phyloP scores from a whole-genome alignment of 2,329 filamentous ascomycete species.

The Thermothelomyces thermophilus region DNA sequence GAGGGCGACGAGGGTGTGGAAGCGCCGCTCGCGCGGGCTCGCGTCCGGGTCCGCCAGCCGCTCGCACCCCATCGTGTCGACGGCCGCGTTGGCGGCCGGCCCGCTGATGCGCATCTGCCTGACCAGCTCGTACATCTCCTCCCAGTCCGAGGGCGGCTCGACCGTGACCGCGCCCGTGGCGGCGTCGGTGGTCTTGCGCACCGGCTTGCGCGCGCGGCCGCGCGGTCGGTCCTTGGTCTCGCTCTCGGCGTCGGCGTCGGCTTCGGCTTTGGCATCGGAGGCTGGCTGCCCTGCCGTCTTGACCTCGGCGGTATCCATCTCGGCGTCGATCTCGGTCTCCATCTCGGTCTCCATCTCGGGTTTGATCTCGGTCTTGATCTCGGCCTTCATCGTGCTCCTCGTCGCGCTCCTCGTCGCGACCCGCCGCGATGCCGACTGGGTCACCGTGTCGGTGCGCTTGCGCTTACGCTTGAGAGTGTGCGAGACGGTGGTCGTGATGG shows the following conservation, averaged over 20 bases:
- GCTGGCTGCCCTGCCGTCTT: constrained; percentile 10
- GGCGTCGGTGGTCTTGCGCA: constrained; percentile 29
- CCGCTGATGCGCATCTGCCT: constrained; percentile 63
- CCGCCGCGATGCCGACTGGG: constrained; percentile 2
- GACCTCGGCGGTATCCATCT: background rate
- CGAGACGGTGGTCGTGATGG: constrained; percentile 23
- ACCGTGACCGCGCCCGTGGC: constrained; percentile 35
- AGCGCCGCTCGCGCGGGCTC: constrained; percentile 55
- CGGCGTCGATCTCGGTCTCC: background rate
- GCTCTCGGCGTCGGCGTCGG: background rate
- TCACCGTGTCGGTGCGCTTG: constrained; percentile 22
- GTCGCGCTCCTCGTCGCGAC: background rate
- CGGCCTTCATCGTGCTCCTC: background rate
- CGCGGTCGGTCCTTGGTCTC: constrained; percentile 9
- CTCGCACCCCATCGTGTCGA: constrained; percentile 97
- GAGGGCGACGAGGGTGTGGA: constrained; percentile 79
- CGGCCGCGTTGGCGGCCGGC: constrained; percentile 65
- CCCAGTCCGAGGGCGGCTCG: constrained; percentile 72
- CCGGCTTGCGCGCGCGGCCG: constrained; percentile 38
- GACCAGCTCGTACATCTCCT: constrained; percentile 69
- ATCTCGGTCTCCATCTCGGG: no score
- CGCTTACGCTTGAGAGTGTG: no score
- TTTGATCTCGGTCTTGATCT: constrained; percentile 3
- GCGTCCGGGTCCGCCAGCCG: constrained; percentile 53
- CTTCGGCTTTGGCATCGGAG: constrained; percentile 1